These are phyloP conservation scores for Salix exigua DNA, from an alignment of 345 rosid genomes.

Conservation along the genomic window DNA sequence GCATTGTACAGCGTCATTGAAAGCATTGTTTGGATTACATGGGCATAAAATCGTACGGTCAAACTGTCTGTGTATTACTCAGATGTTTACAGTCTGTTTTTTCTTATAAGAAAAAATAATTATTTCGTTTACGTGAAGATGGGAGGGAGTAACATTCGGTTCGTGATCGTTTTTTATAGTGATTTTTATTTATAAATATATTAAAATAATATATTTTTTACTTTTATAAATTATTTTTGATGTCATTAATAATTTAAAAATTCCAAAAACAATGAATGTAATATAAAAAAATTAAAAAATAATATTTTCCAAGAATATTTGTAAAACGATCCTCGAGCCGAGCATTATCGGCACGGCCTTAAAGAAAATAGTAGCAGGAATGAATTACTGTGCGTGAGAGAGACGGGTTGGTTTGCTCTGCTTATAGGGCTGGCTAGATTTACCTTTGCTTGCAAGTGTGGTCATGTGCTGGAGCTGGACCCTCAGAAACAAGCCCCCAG, in stretches of 20 bases:
- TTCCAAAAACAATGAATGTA: accelerated
- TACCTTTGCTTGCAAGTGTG: slow-evolving; percentile 21
- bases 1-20: neutral
- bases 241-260: no score
- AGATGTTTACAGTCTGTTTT: neutral
- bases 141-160: neutral
- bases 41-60: neutral
- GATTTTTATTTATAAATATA: no score
- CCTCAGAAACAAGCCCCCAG: neutral
- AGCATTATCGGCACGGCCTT: neutral
- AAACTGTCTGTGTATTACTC: neutral
- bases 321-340: accelerated
- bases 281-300: no score
- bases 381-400: neutral
- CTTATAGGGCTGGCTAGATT: slow-evolving; percentile 15
- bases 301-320: no score
- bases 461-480: neutral
- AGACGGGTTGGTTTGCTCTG: neutral
- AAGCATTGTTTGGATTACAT: neutral
- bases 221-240: no score
- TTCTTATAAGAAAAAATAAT: no score
- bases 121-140: neutral
- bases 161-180: no score
- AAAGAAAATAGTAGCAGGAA: neutral
- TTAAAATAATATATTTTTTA: no score